phyloP scores from a whole-genome alignment of 139 green algal genomes.

The Bryopsis sp. region DNA sequence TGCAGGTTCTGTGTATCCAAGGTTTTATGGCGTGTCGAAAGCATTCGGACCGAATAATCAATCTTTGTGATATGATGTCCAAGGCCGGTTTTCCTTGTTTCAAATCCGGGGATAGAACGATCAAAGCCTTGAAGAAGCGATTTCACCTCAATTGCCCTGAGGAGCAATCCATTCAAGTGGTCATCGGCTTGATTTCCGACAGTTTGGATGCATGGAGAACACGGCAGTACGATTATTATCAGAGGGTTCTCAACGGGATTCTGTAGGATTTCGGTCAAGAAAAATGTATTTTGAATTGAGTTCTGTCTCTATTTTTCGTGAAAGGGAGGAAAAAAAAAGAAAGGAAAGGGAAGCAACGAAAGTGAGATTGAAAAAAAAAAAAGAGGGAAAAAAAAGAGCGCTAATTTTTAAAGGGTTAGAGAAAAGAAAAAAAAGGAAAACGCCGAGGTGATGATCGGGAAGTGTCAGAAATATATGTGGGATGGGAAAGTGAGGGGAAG shows the following conservation, averaged over 20 bases:
- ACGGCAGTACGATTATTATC: slow-evolving; percentile 98
- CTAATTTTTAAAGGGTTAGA: too few species aligned
- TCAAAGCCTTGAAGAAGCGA: slow-evolving; percentile 77
- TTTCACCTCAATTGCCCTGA: slow-evolving; percentile 42
- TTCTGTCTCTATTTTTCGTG: too few species aligned
- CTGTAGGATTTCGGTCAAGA: too few species aligned
- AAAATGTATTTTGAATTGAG: too few species aligned
- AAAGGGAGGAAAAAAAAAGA: too few species aligned
- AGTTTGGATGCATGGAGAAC: slow-evolving; percentile 92
- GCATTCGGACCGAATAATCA: slow-evolving; percentile 80
- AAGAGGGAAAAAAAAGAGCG: too few species aligned
- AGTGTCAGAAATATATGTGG: too few species aligned
- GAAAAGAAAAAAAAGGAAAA: too few species aligned
- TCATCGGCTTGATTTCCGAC: slow-evolving; percentile 81
- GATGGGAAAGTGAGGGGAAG: too few species aligned
- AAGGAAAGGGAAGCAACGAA: too few species aligned
- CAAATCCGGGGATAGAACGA: slow-evolving; percentile 60
- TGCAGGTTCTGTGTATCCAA: slow-evolving; percentile 86
- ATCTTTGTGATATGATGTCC: slow-evolving; percentile 83
- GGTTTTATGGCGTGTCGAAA: slow-evolving; percentile 88
- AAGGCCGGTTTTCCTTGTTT: slow-evolving; percentile 85
- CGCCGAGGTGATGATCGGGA: too few species aligned
- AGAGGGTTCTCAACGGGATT: slow-evolving; percentile 92
- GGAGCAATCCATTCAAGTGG: slow-evolving; percentile 64
- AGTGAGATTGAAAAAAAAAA: too few species aligned